Evolutionary conservation across 2,329 filamentous ascomycete genomes (phyloP).

Genomic region (Aspergillus sp.): DNA sequence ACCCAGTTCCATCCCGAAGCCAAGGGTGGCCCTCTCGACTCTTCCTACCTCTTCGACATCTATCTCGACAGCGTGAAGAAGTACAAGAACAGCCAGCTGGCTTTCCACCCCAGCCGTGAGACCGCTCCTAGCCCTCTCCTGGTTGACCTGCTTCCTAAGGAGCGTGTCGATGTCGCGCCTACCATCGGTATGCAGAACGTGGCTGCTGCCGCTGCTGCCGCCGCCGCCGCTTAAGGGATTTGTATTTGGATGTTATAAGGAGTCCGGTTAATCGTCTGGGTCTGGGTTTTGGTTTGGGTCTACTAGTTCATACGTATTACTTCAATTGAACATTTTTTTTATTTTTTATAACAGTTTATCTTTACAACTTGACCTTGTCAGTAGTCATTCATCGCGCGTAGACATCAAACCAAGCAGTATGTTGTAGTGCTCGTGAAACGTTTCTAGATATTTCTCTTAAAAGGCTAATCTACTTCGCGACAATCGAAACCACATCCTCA

Average conservation of each 20-base stretch:
- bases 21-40: slow-evolving; percentile 95
- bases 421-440: neutral
- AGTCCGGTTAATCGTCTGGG: slow-evolving; percentile 22
- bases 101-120: slow-evolving; percentile 73
- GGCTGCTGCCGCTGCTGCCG: slow-evolving; percentile 37
- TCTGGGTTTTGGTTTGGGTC: slow-evolving; percentile 17
- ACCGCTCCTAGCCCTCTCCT: slow-evolving; percentile 86
- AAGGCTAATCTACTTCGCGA: slow-evolving; percentile 47
- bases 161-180: slow-evolving; percentile 87
- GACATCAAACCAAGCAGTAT: neutral
- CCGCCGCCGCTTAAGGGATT: slow-evolving; percentile 23
- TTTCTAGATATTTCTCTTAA: neutral
- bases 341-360: too few relatives aligned
- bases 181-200: slow-evolving; percentile 59
- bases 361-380: neutral
- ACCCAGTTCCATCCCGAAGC: slow-evolving; percentile 99
- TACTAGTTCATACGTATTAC: slow-evolving; percentile 11
- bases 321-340: slow-evolving; percentile 32
- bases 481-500: slow-evolving; percentile 71
- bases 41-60: slow-evolving; percentile 93
- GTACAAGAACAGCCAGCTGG: slow-evolving; percentile 82
- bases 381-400: neutral
- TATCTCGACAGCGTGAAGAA: slow-evolving; percentile 87
- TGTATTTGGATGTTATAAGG: slow-evolving; percentile 17
- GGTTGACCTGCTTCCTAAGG: slow-evolving; percentile 88